Evolutionary conservation across 2,329 filamentous ascomycete genomes (phyloP), one percentile per base, ranked within the genome.

Genomic region (Westerdykella aurantiaca): DNA sequence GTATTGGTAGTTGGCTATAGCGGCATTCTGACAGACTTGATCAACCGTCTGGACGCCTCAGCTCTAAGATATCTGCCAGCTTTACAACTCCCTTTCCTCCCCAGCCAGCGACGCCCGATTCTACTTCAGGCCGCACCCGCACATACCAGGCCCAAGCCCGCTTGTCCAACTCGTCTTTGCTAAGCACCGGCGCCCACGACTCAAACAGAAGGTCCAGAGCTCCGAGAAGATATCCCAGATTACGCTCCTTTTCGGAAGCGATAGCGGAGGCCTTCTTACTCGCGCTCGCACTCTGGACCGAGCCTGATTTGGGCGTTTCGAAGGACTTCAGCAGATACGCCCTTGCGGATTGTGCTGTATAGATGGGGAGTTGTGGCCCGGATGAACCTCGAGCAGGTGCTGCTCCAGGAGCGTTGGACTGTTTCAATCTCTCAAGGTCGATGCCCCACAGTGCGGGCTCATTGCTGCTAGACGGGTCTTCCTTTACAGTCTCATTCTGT

Each of bases 91-190:
- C 87, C 65, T 91, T 93, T 11, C 84, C 85, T 22, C 88, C 88
- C 88, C 88, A 95, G 1, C 89, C 88, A 16, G 81, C 79, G 38
- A 80, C 79, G 0, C 88, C 89, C 44, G 75, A 69, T 46, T 86
- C 81, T 2, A 95, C 85, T 16, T 87, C 82, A 1, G 88, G 88
- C 49, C 89, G 74, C 16, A 90, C 80, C 17, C 78, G 76, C 1
- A 85, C 73, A 66, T 95, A 95, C 88, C 88, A 95, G 10, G 72
- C 72, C 86, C 88, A 94, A 14, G 87, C 86, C 46, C 82, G 78
- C 48, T 76, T 75, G 60, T 95, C 86, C 41, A 95, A 70, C 56
- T 95, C 86, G 13, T 77, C 72, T 4, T 70, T 68, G 21, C 68
- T 74, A 29, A 94, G 63, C 23, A 80, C 75, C n/a, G 72, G 68